A percentile compares a stretch with the other conserved stretches of the same genome.
phyloP scores from a whole-genome alignment of 2,329 filamentous ascomycete genomes.

The Colletotrichum sp. region DNA sequence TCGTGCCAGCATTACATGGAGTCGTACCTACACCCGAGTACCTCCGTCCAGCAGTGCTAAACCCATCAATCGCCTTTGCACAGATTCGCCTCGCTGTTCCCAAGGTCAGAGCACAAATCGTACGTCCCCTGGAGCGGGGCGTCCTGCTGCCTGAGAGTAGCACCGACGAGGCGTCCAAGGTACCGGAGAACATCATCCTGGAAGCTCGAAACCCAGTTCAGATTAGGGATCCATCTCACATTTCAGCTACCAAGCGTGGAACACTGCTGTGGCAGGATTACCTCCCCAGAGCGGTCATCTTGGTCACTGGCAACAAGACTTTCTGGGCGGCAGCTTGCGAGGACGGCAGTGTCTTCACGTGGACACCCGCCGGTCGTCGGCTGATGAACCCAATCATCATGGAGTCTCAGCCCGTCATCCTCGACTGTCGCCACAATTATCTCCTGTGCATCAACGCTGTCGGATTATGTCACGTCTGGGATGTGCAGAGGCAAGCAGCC shows the following conservation, averaged over 20 bases:
- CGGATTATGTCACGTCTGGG: constrained; percentile 93
- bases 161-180: constrained; percentile 65
- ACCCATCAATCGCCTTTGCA: constrained; percentile 79
- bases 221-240: constrained; percentile 81
- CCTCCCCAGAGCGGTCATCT: constrained; percentile 82
- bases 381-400: constrained; percentile 84
- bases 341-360: constrained; percentile 87
- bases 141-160: constrained; percentile 57
- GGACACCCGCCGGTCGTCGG: constrained; percentile 89
- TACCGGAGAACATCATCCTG: constrained; percentile 75
- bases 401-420: constrained; percentile 91
- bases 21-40: constrained; percentile 78
- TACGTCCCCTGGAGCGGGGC: constrained; percentile 78
- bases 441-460: constrained; percentile 87
- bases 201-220: constrained; percentile 86
- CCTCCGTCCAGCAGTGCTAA: constrained; percentile 85
- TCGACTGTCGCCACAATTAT: constrained; percentile 90
- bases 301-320: constrained; percentile 86
- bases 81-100: constrained; percentile 89
- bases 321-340: constrained; percentile 96
- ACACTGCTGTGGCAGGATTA: constrained; percentile 93
- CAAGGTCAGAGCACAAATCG: constrained; percentile 80
- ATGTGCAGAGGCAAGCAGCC: constrained; percentile 80
- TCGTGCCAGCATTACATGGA: constrained; percentile 63
- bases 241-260: constrained; percentile 82